Conservation (phyloP, 2,329 filamentous ascomycete genomes). For the Aspergillus aculeatinus region DNA sequence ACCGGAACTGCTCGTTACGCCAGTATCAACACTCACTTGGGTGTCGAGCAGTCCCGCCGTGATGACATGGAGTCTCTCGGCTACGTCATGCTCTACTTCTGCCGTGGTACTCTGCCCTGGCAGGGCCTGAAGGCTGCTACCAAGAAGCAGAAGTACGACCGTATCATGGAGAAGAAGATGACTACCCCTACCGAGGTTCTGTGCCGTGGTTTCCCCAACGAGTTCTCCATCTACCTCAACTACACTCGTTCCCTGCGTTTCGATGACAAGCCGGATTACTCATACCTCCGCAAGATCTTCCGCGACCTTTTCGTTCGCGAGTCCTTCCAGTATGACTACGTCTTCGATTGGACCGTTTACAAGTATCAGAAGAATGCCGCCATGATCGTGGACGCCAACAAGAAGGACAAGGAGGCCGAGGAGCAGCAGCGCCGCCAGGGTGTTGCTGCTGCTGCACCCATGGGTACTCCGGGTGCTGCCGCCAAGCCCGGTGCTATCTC, state of each 20-base stretch:
- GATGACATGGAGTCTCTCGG: slow-evolving; percentile 99
- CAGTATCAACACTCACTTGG: slow-evolving; percentile 97
- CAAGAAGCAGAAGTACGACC: slow-evolving; percentile 99
- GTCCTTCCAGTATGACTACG: slow-evolving; percentile 99
- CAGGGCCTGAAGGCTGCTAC: slow-evolving; percentile 97
- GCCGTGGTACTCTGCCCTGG: slow-evolving; percentile 97
- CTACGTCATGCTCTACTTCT: slow-evolving; percentile 99
- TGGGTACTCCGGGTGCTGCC: slow-evolving; percentile 57
- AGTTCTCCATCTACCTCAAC: slow-evolving; percentile 99
- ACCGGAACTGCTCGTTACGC: slow-evolving; percentile 98
- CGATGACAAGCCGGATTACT: slow-evolving; percentile 99
- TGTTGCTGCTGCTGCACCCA: slow-evolving; percentile 59
- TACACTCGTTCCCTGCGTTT: slow-evolving; percentile 98
- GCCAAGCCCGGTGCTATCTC: slow-evolving; percentile 72
- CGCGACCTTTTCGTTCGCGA: slow-evolving; percentile 97
- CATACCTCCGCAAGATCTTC: slow-evolving; percentile 99
- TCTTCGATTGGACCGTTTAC: slow-evolving; percentile 99
- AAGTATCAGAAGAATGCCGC: slow-evolving; percentile 99
- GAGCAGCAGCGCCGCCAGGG: slow-evolving; percentile 69
- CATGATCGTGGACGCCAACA: slow-evolving; percentile 81
- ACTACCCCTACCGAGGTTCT: slow-evolving; percentile 97
- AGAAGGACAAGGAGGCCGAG: slow-evolving; percentile 71
- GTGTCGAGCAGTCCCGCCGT: slow-evolving; percentile 97
- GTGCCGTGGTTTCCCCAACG: slow-evolving; percentile 98
- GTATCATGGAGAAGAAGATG: slow-evolving; percentile 99